Base-by-base conservation (phyloP, 139 green algal species). In the Coelastrella sp. region DNA sequence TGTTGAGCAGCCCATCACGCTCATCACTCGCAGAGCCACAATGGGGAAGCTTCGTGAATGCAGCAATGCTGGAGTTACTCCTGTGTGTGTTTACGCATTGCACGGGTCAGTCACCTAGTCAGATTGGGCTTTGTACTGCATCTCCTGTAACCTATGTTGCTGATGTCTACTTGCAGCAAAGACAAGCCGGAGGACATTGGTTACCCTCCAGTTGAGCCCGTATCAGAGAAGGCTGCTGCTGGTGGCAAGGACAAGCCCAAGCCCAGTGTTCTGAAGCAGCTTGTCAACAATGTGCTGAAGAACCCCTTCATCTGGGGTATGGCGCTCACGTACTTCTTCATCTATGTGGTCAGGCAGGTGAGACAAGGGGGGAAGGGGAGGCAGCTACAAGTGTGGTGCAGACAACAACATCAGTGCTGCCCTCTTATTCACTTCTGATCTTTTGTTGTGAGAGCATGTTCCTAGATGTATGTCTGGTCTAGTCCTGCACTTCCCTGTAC, bases 281-380 rank as follows among this genome's bases (percentile, higher is more conserved):
- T 99, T 14, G 76, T 98, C 25, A 95, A 97, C 84, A 97, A 97
- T 59, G 96, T 98, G 80, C 94, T 94, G 14, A 95, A 95, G 78
- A 99, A 99, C 93, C 96, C 96, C 7, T 99, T 95, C 94, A 98
- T 99, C 87, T 99, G 98, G 95, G 97, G 96, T 81, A 97, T 99
- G 95, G 97, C 97, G 22, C 93, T 99, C 70, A 98, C 96, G 57
- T 99, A 99, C 92, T 99, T 99, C 92, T 99, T 98, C 93, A 94
- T 99, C 78, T 99, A 99, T 94, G 93, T 99, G n/a, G 95, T 99
- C 66, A 92, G 98, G 57, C 97, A 99, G 92, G 94, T 94, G 85
- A 76, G 85, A n/a, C n/a, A 60, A 24, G 8, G 8, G 35, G 14
- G 35, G 7, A 10, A 60, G n/a, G 17, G 19, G 66, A 19, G 66